Evolutionary conservation across 495 filamentous ascomycete genomes (phyloP), one percentile per base, ranked within the genome.

Genomic region (Xylaria venustula): DNA sequence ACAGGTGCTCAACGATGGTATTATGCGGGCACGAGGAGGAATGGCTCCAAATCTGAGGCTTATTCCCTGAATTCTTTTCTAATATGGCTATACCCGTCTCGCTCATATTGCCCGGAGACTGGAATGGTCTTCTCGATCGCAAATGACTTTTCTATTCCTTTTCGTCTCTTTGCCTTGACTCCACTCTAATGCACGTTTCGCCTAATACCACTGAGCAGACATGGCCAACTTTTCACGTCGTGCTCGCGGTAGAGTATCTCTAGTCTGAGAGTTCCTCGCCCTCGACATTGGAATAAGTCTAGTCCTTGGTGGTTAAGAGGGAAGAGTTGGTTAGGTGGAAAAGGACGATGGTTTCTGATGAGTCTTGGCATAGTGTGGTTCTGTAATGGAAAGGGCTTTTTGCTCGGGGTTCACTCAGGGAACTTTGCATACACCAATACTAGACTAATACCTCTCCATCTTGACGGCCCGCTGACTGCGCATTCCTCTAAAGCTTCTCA

Each of bases 361-460:
- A 40, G 15, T 40, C 37, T 25, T 40, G 14, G 32, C 30, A 32
- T 37, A n/a, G n/a, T 11, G 17, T 19, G 15, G 23, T 42, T 42
- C 28, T 14, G 34, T 54, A 0, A 19, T 54, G 15, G 23, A 42
- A 42, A 54, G n/a, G 36, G 4, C 22, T 42, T 42, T 42, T 41
- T 14, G 12, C 14, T 23, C n/a, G 23, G 5, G 22, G 32, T 52
- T 42, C 51, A 36, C 34, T 20, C 51, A 42, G 20, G 51, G 14
- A 14, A 30, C 34, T 54, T 54, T 54, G 36, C 51, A 54, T 42
- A 42, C 19, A 54, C 51, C 36, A 28, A 42, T 12, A 37, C 15
- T 2, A 3, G 23, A 23, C 20, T 32, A 12, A 52, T 17, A 51
- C 48, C 28, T 36, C 30, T 34, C 30, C 4, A 34, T 34, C 30